Base-by-base conservation (phyloP, 2,329 filamentous ascomycete genomes). In the Xylariaceae sp. region DNA sequence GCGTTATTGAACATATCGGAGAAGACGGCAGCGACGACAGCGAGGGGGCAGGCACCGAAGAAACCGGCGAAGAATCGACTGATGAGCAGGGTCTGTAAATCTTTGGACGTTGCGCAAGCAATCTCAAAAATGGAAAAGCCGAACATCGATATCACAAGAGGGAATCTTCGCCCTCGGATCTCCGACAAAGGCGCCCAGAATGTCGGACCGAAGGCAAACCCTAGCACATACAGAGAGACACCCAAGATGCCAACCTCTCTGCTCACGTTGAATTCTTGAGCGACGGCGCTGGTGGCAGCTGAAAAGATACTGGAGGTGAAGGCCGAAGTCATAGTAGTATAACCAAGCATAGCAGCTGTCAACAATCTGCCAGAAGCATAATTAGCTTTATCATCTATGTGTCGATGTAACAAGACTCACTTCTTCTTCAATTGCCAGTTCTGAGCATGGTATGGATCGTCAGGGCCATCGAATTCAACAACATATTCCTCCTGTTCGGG, bases 381-480 rank as follows among this genome's bases (percentile, higher is more conserved):
- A 16, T 31, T 31, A 33, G 29, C 36, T 29, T 38, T 22, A n/a
- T 12, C 28, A 38, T 32, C 13, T 2, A 8, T 33, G 6, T 33
- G 19, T 15, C 8, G 11, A 26, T 11, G 22, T 17, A 9, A 26
- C n/a, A 8, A n/a, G 64, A 71, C 74, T 57, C 63, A 79, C 80
- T 95, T 95, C 70, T 87, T 90, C 59, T 69, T 78, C 40, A 86
- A 57, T 0, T 85, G 75, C 89, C 89, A 95, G 61, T 95, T 95
- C 66, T 91, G 86, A 1, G 88, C 85, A 63, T 95, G 89, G 45
- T 90, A 59, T 2, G 89, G 89, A 56, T 95, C 89, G 49, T 89
- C 75, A 1, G 81, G 83, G 0, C 89, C 89, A 52, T 90, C 84
- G 57, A 95, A 95, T 63, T 89, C 86, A 33, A 90, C 86, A 0